Base-by-base conservation (phyloP, 306 rosid species). In the Datisca glomerata region DNA sequence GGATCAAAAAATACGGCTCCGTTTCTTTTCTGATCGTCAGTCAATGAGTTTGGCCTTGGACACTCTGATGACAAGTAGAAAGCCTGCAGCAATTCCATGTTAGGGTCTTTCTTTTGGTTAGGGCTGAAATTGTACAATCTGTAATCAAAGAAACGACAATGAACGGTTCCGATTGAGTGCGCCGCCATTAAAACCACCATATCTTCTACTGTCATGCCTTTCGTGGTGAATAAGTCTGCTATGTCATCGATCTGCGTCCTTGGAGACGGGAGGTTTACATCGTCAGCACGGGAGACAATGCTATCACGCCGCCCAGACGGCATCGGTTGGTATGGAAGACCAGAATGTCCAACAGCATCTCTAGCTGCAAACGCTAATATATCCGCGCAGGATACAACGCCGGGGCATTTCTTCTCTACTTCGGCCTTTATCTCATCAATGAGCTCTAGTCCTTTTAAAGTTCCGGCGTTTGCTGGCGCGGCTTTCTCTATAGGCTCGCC, bases 331-430 rank as follows among this genome's bases (percentile, higher is more conserved):
- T 24, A 18, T 0, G 79, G 65, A 14, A 64, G 13, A 12, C 86
- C 80, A 0, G 63, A 39, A 5, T 56, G 33, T 1, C 9, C 2
- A 35, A 63, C 43, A 0, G 73, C 80, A 6, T 63, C 91, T 24
- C 67, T 35, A 8, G 74, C 8, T 2, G 76, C 43, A 14, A 72
- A 78, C 12, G 80, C 51, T 16, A 78, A 0, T 25, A 67, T 55
- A 29, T 86, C 96, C 1, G 96, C 61, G 3, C 96, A 86, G 12
- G 93, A 81, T 2, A 86, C 96, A 0, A 46, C 22, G 37, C 6
- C 22, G 0, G n/a, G n/a, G n/a, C n/a, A n/a, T n/a, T n/a, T n/a
- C n/a, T n/a, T n/a, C n/a, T n/a, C n/a, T n/a, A n/a, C 7, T 49
- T 37, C 43, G 8, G 19, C 4, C 59, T 86, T 86, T 15, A 86